Base-by-base conservation (phyloP, 805 yeast species). In the Kazachstania taianensis region DNA sequence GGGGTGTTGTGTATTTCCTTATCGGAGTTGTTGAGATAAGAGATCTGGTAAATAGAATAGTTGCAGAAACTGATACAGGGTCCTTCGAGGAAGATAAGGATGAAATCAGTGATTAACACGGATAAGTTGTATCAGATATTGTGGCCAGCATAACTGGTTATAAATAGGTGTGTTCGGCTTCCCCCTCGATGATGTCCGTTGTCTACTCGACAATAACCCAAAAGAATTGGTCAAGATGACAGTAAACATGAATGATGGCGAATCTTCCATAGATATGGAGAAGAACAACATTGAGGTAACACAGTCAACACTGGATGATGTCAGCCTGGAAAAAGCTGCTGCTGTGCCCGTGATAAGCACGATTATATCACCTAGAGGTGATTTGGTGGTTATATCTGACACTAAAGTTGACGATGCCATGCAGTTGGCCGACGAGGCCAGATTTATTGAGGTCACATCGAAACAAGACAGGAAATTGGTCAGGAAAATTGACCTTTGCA, bases 401-500 rank as follows among this genome's bases (percentile, higher is more conserved):
- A 62, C 61, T 37, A 66, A 64, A 40, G 70, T 63, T 15, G 75
- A 70, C 44, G 65, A 60, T 35, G 75, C 75, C 8, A 61, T 69
- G 69, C 41, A 48, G 27, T 44, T 62, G 31, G 70, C 68, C 7
- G 36, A 60, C 31, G 59, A 60, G 28, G 46, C 62, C 17, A 56
- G 53, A 35, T 54, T 40, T 12, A 38, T 63, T 13, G 48, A 35
- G 8, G 34, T 62, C 7, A 59, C 56, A 2, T 52, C 52, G 30
- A 59, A 52, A 44, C 59, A 51, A 35, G 66, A 57, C 32, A 53
- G 50, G 34, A 54, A 46, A 38, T 50, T 68, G 29, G 46, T 61
- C 41, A 48, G 73, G 46, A 77, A 75, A 46, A 67, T 73, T 18
- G 81, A 76, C 48, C 30, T 65, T 14, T 65, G 53, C 40, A 42